Evolutionary conservation across 257 asterid species (phyloP).

Genomic region (Fraxinus excelsior): DNA sequence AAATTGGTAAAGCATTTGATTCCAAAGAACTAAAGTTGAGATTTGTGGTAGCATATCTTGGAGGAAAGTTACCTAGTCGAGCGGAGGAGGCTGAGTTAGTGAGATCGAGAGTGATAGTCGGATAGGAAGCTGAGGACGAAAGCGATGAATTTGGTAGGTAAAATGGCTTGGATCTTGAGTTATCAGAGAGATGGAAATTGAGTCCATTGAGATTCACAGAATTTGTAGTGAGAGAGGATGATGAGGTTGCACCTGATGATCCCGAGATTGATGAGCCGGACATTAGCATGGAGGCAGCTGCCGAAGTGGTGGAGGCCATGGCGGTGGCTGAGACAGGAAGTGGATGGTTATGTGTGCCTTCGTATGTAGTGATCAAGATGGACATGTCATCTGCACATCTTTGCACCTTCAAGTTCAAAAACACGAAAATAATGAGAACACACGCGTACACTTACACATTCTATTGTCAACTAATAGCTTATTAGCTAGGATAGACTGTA

Average conservation of each 20-base stretch:
- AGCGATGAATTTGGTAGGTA: slow-evolving; percentile 74
- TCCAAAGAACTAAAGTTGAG: slow-evolving; percentile 81
- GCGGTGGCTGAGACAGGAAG: slow-evolving; percentile 85
- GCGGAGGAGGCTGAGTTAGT: slow-evolving; percentile 51
- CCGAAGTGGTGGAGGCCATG: slow-evolving; percentile 96
- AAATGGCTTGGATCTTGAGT: slow-evolving; percentile 65
- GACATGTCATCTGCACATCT: slow-evolving; percentile 86
- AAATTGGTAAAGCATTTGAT: slow-evolving; percentile 58
- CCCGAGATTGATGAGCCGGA: slow-evolving; percentile 74
- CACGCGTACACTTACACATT: background rate
- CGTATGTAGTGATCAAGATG: slow-evolving; percentile 77
- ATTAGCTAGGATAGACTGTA: no score
- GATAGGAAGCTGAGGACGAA: slow-evolving; percentile 58
- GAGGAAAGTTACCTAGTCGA: slow-evolving; percentile 35
- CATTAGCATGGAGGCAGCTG: slow-evolving; percentile 82
- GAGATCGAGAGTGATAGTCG: slow-evolving; percentile 86
- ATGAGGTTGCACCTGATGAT: slow-evolving; percentile 24
- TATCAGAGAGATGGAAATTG: slow-evolving; percentile 62
- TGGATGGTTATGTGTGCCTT: slow-evolving; percentile 90
- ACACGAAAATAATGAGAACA: background rate
- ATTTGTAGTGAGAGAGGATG: slow-evolving; percentile 29
- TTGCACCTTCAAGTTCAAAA: slow-evolving; percentile 57
- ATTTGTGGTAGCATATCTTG: slow-evolving; percentile 63
- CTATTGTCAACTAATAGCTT: background rate
- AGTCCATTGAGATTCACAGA: slow-evolving; percentile 47